A percentile compares a stretch with the other conserved stretches of the same genome.
phyloP scores from a whole-genome alignment of 805 yeast species.

The Limtongozyma cylindracea region DNA sequence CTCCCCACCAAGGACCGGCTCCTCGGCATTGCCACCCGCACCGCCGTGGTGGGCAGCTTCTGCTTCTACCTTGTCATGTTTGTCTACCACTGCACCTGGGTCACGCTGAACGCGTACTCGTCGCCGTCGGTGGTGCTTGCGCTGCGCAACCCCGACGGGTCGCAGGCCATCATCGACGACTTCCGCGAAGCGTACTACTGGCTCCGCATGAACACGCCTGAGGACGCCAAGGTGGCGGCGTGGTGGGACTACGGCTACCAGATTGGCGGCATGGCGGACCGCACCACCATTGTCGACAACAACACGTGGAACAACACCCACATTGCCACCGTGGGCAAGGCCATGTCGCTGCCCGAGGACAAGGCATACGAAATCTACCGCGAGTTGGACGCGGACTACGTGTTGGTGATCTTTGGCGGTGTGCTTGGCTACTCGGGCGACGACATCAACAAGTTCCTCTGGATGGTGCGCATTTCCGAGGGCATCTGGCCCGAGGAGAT shows the following conservation, averaged over 20 bases:
- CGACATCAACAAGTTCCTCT: conserved; percentile 84
- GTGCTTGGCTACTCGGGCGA: conserved; percentile 85
- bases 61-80: conserved; percentile 51
- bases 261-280: conserved; percentile 99
- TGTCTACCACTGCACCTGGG: conserved; percentile 94
- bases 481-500: conserved; percentile 99
- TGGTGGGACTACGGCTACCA: conserved; percentile 99
- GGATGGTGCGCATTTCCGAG: conserved; percentile 98
- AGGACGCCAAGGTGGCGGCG: conserved; percentile 87
- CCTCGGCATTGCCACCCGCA: conserved; percentile 19
- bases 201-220: conserved; percentile 93
- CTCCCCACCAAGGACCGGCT: too few relatives aligned
- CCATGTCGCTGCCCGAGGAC: conserved; percentile 80
- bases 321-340: conserved; percentile 96
- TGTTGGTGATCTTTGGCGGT: conserved; percentile 86
- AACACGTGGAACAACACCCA: conserved; percentile 99
- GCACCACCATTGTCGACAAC: conserved; percentile 94
- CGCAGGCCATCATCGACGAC: conserved; percentile 71
- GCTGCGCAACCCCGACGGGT: conserved; percentile 64
- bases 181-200: conserved; percentile 97
- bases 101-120: conserved; percentile 83
- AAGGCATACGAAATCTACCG: conserved; percentile 70
- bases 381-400: conserved; percentile 87
- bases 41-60: conserved; percentile 41
- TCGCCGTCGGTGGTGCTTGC: conserved; percentile 95